A percentile compares a stretch with the other conserved stretches of the same genome.
Evolutionary conservation across 2,329 filamentous ascomycete genomes (phyloP).

Genomic region (Neonectria sp.): DNA sequence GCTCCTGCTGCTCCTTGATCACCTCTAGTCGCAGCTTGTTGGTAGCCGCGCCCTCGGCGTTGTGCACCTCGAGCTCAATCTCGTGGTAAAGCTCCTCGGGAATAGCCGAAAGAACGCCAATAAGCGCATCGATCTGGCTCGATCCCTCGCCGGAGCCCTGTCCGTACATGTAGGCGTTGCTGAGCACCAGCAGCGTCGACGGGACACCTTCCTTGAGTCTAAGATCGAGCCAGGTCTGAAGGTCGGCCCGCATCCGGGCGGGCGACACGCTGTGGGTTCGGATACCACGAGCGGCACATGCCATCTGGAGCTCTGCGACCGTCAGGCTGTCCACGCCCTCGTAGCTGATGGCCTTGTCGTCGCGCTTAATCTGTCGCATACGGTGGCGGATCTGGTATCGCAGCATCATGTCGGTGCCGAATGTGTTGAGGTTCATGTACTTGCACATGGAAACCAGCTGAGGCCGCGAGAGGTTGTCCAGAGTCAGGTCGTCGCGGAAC

Average conservation of each 20-base stretch:
- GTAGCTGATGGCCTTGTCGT: conserved; percentile 93
- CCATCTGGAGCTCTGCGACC: conserved; percentile 93
- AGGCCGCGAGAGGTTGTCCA: conserved; percentile 96
- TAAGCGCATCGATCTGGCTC: conserved; percentile 92
- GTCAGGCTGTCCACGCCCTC: conserved; percentile 95
- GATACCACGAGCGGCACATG: conserved; percentile 92
- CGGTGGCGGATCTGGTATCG: conserved; percentile 97
- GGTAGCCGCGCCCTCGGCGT: conserved; percentile 94
- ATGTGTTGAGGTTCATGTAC: conserved; percentile 98
- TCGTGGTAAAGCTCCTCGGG: conserved; percentile 99
- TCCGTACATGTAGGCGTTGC: conserved; percentile 97
- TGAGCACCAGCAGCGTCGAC: conserved; percentile 93
- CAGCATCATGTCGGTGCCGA: conserved; percentile 97
- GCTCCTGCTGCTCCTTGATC: conserved; percentile 96
- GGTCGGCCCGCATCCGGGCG: conserved; percentile 87
- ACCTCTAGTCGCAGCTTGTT: conserved; percentile 99
- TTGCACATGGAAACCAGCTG: conserved; percentile 98
- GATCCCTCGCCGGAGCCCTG: conserved; percentile 90
- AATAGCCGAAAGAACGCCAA: conserved; percentile 92
- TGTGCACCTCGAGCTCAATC: conserved; percentile 98
- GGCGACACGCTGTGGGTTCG: conserved; percentile 94
- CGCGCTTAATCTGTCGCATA: conserved; percentile 99
- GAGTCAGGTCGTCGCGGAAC: conserved; percentile 96
- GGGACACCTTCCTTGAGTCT: conserved; percentile 95
- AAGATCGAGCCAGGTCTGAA: conserved; percentile 94